A percentile compares a stretch with the other conserved stretches of the same genome.
Conservation (phyloP, 2,329 filamentous ascomycete species). For the Penicillium sp. region DNA sequence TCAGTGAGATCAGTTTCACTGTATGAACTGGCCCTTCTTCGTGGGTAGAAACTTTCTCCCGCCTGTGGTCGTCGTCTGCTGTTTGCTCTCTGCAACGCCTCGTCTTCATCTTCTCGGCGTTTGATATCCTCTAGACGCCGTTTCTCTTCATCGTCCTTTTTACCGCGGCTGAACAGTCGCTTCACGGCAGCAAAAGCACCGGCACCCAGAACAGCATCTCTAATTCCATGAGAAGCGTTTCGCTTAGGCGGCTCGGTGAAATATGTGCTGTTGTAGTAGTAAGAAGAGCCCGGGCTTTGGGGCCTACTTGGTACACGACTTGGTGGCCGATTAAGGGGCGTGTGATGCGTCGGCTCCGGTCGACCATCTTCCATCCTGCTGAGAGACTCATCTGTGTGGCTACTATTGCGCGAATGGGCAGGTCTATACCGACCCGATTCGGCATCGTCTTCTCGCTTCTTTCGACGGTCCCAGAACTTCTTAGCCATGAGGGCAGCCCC, state of each 20-base stretch:
- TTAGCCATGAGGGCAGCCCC: slow-evolving; percentile 64
- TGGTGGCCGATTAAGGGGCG: slow-evolving; percentile 34
- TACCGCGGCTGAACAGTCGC: slow-evolving; percentile 61
- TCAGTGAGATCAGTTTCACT: slow-evolving; percentile 40
- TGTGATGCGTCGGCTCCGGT: slow-evolving; percentile 41
- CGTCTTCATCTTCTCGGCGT: slow-evolving; percentile 52
- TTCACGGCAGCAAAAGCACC: slow-evolving; percentile 61
- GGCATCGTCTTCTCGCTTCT: slow-evolving; percentile 54
- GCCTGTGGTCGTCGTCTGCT: slow-evolving; percentile 63
- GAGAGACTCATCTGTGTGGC: slow-evolving; percentile 41
- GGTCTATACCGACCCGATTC: slow-evolving; percentile 54
- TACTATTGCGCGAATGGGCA: slow-evolving; percentile 49
- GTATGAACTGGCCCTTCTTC: slow-evolving; percentile 33
- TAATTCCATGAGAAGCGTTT: slow-evolving; percentile 49
- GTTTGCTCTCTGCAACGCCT: slow-evolving; percentile 52
- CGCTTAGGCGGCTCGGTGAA: slow-evolving; percentile 46
- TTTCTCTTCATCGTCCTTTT: slow-evolving; percentile 55
- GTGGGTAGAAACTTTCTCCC: slow-evolving; percentile 57
- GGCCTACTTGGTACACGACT: slow-evolving; percentile 34
- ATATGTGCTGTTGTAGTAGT: slow-evolving; percentile 42
- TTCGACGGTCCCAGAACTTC: slow-evolving; percentile 55
- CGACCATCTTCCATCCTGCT: slow-evolving; percentile 53
- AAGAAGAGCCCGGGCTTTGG: slow-evolving; percentile 36
- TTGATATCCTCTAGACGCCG: slow-evolving; percentile 58
- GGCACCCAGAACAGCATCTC: slow-evolving; percentile 62